Percentiles rank a stretch among this genome's conserved stretches.
phyloP scores from a whole-genome alignment of 345 rosid species.

The Gossypium stocksii region DNA sequence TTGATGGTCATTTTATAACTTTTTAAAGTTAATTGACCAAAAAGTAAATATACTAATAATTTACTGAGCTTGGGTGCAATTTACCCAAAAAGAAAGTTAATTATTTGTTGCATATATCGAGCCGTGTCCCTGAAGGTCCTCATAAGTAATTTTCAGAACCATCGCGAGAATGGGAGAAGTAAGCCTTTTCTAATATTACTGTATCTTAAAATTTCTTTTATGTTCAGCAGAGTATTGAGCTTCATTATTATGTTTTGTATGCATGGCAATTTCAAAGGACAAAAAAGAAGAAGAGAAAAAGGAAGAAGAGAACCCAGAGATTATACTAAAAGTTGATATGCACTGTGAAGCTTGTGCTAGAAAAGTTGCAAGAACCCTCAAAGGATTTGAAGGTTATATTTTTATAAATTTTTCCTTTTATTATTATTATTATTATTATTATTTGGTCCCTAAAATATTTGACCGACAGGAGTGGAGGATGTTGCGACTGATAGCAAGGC shows the following conservation, averaged over 20 bases:
- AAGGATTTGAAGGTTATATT: constrained; percentile 55
- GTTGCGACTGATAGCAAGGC: constrained; percentile 54
- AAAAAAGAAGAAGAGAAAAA: constrained; percentile 21
- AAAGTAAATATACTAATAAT: too few species aligned
- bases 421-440: too few species aligned
- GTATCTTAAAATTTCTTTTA: too few species aligned
- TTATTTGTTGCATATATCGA: neutral
- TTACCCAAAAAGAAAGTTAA: too few species aligned
- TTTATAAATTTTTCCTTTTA: too few species aligned
- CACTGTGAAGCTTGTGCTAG: constrained; percentile 82
- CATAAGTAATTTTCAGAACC: neutral
- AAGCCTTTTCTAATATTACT: neutral
- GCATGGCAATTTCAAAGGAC: constrained; percentile 12
- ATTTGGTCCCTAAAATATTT: neutral
- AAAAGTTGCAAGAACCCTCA: constrained; percentile 52
- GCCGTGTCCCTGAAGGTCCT: neutral
- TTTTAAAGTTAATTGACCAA: too few species aligned
- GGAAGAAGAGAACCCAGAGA: constrained; percentile 41
- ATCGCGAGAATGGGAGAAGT: neutral
- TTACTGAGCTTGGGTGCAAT: too few species aligned
- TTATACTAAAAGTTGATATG: constrained; percentile 75
- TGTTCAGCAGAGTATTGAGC: neutral
- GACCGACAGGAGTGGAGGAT: constrained; percentile 53
- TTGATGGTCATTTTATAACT: rapidly evolving
- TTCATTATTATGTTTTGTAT: neutral